Evolutionary conservation across 139 green algal genomes (phyloP), one percentile per base, ranked within the genome.

Genomic region (Chlorella sp.): DNA sequence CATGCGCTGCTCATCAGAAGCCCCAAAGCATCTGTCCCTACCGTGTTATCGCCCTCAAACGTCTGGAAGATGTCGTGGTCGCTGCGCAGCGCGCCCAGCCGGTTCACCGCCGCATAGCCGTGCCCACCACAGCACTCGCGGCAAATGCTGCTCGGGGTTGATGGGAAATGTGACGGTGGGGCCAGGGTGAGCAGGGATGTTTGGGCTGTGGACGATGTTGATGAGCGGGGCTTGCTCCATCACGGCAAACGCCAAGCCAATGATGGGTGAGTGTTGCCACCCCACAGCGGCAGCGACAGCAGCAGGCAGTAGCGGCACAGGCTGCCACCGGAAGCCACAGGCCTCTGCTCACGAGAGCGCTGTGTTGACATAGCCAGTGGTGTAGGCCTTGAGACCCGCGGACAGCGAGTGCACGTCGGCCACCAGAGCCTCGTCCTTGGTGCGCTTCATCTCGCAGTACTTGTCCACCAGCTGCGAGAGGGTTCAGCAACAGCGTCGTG

Each of bases 21-120:
- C n/a, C n/a, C n/a, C n/a, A n/a, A n/a, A 47, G 1, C 51, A 60
- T 15, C 51, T 60, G 51, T 15, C 89, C 84, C 12, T 21, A 97
- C 94, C 20, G 94, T 97, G 91, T 97, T 97, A 89, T 97, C 94
- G 9, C 94, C 92, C 85, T 94, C 92, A 87, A 94, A 94, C 0
- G 69, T 47, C 68, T 74, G 70, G 70, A 78, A 78, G 47, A 78
- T 78, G 93, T 96, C 94, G 72, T 97, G 94, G 83, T 97, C 94
- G 30, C 80, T 92, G 41, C 94, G 90, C 88, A 94, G 87, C n/a
- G 89, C 89, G 25, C 94, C 94, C 73, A 97, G 90, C 20, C 94
- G 91, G 89, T 97, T 97, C 17, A 78, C 81, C 0, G 94, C 93
- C 9, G 94, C 94, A 81, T 96, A 96, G 41, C 94, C 94, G 84